Conservation (phyloP, 2,329 filamentous ascomycete genomes). For the Stemphylium lycopersici region DNA sequence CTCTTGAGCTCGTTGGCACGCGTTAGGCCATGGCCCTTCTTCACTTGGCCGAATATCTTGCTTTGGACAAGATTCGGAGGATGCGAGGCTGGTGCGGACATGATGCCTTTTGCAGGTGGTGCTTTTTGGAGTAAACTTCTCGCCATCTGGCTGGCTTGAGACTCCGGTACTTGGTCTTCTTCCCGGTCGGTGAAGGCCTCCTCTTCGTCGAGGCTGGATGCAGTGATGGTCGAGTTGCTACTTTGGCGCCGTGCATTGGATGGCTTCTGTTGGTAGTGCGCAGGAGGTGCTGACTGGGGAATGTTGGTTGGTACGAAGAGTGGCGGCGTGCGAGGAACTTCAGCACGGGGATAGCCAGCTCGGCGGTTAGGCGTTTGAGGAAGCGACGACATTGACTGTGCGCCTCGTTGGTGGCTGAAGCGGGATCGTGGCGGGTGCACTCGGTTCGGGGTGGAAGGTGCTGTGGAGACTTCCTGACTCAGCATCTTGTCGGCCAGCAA, state of each 20-base stretch:
- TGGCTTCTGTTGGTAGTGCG: conserved; percentile 41
- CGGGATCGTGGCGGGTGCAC: conserved; percentile 55
- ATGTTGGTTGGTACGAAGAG: conserved; percentile 38
- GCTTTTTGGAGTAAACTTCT: conserved; percentile 73
- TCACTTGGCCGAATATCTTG: conserved; percentile 67
- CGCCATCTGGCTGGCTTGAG: conserved; percentile 78
- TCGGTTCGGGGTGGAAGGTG: conserved; percentile 72
- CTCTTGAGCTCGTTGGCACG: conserved; percentile 42
- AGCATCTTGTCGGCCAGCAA: conserved; percentile 76
- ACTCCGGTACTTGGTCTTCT: conserved; percentile 72
- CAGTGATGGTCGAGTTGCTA: conserved; percentile 64
- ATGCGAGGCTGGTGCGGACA: conserved; percentile 40
- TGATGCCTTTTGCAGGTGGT: conserved; percentile 47
- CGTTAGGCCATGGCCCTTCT: conserved; percentile 56
- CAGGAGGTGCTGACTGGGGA: conserved; percentile 51
- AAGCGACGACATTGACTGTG: conserved; percentile 83
- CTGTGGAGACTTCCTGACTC: conserved; percentile 76
- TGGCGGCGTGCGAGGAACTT: conserved; percentile 60
- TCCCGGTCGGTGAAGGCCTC: conserved; percentile 64
- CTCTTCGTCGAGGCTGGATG: conserved; percentile 50
- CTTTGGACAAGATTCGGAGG: conserved; percentile 58
- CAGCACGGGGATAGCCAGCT: conserved; percentile 62
- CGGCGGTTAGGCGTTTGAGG: conserved; percentile 73
- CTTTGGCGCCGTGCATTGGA: conserved; percentile 64
- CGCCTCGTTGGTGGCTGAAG: conserved; percentile 72